Base-by-base conservation (phyloP, 2,329 filamentous ascomycete genomes). In the Talaromyces amestolkiae region DNA sequence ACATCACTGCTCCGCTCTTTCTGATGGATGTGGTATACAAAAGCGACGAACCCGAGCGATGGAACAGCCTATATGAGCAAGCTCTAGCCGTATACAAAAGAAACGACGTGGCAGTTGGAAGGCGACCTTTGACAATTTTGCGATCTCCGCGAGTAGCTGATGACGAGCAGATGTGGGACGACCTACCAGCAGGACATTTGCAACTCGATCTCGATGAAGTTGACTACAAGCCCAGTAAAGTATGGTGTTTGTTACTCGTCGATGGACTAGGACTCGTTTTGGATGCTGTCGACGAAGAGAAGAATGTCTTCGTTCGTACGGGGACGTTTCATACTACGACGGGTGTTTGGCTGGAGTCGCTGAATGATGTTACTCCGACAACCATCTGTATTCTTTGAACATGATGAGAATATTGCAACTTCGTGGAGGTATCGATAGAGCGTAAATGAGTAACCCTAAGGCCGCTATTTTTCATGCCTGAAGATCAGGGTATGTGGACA, bases 211-310 rank as follows among this genome's bases (percentile, higher is more conserved):
- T 63, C 1, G 39, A 35, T 22, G 61, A 63, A 56, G 49, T 11
- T 2, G 35, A 63, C 35, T 39, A 56, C 10, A 63, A 35, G 8
- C 61, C 49, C 9, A 7, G n/a, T 9, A 63, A 41, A 35, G 61
- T 63, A 10, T 63, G 61, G 61, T 63, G 61, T 56, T 17, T 63
- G 7, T 15, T 63, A 22, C 27, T 63, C 10, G 47, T 63, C 9
- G 61, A 63, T 31, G 61, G 49, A 2, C 8, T 27, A 5, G 61
- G 61, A 19, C 61, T 63, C n/a, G 37, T 35, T 22, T 24, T 63
- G 39, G 61, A 56, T 41, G 15, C 15, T n/a, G 37, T 63, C 11
- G 49, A 56, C 22, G 37, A 45, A 56, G 61, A 41, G 24, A 54
- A 37, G 39, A 54, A 43, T 6, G 27, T 56, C 33, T 63, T 63